These are phyloP conservation scores for Tarenaya hassleriana DNA, from an alignment of 345 rosid species.

Conservation along the genomic window DNA sequence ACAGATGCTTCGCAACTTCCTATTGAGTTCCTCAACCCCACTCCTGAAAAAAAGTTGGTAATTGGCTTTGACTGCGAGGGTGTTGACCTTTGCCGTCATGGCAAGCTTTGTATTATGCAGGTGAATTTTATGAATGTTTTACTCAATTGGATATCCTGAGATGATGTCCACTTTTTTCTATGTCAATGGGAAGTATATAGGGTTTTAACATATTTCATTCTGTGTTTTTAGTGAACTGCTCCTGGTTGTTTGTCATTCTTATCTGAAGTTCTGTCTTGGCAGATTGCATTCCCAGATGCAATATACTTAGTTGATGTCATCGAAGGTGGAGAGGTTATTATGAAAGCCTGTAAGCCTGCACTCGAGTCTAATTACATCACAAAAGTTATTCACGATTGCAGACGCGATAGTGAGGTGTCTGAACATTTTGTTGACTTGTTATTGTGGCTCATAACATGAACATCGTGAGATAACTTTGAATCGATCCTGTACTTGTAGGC, in stretches of 20 bases:
- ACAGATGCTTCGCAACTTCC: conserved; percentile 73
- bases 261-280: conserved; percentile 28
- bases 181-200: background rate
- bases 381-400: conserved; percentile 98
- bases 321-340: conserved; percentile 61
- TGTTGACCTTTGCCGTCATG: conserved; percentile 75
- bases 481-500: conserved; percentile 49
- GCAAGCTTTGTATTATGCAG: conserved; percentile 91
- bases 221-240: background rate
- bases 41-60: conserved; percentile 47
- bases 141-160: background rate
- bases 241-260: conserved; percentile 5
- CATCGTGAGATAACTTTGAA: conserved; percentile 6
- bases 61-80: conserved; percentile 96
- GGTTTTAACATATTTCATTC: background rate
- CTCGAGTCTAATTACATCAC: conserved; percentile 82
- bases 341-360: conserved; percentile 92
- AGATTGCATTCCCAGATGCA: conserved; percentile 92
- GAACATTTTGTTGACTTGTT: conserved; percentile 25
- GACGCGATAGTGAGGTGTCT: conserved; percentile 96
- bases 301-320: conserved; percentile 80
- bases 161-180: background rate
- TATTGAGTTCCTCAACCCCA: conserved; percentile 66
- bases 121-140: conserved; percentile 26
- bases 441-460: conserved; percentile 13